Conservation (phyloP, 1,139 yeast genomes). For the Nakaseomyces delphensis region DNA sequence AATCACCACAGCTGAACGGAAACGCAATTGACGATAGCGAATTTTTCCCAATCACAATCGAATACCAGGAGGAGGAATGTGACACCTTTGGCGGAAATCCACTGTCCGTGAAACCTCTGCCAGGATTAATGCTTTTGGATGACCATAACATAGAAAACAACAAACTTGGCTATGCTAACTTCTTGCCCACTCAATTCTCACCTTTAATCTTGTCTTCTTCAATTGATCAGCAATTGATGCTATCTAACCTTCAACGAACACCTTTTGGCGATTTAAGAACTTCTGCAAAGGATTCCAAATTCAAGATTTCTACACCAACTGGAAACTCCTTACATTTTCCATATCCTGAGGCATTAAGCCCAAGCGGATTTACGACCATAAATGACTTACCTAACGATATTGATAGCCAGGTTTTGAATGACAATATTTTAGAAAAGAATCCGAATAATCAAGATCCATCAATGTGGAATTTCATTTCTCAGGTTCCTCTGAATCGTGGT, state of each 20-base stretch:
- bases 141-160: conserved; percentile 1
- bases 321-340: conserved; percentile 9
- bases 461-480: conserved; percentile 3
- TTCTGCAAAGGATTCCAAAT: conserved; percentile 10
- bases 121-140: background rate
- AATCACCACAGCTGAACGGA: background rate
- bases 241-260: conserved; percentile 12
- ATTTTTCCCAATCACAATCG: conserved; percentile 35
- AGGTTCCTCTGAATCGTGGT: background rate
- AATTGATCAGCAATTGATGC: conserved; percentile 8
- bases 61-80: conserved; percentile 14
- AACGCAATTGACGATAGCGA: background rate
- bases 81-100: background rate
- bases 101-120: conserved; percentile 1
- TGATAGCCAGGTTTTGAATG: background rate
- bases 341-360: conserved; percentile 1
- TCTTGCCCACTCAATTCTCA: conserved; percentile 4
- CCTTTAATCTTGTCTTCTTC: background rate
- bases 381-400: background rate
- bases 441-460: background rate
- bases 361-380: background rate
- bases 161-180: background rate
- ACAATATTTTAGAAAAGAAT: background rate
- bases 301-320: conserved; percentile 10
- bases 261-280: background rate